Evolutionary conservation across 2,329 filamentous ascomycete genomes (phyloP).

Genomic region (Septoria linicola): DNA sequence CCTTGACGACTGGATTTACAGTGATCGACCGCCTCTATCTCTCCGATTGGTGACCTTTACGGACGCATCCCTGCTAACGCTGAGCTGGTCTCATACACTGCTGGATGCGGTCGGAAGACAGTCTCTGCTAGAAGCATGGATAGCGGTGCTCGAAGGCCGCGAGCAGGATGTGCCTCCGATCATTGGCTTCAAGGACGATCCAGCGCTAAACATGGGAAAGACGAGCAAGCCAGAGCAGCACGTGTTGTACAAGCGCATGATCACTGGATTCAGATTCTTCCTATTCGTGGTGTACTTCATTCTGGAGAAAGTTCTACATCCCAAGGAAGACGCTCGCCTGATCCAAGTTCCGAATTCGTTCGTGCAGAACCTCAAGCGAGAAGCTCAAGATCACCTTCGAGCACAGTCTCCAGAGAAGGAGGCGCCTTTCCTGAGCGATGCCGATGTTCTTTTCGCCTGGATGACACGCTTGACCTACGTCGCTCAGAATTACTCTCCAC

Average conservation of each 20-base stretch:
- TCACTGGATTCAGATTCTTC: conserved; percentile 11
- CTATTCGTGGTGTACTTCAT: conserved; percentile 19
- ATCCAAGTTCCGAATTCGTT: conserved; percentile 21
- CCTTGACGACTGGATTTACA: conserved; percentile 17
- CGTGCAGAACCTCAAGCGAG: conserved; percentile 21
- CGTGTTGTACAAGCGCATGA: conserved; percentile 16
- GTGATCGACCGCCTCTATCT: conserved; percentile 28
- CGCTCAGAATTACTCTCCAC: background rate
- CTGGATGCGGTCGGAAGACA: conserved; percentile 29
- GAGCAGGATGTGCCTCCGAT: conserved; percentile 24
- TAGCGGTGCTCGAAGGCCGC: conserved; percentile 28
- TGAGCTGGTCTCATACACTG: conserved; percentile 31
- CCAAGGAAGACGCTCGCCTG: conserved; percentile 3
- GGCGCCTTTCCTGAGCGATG: conserved; percentile 27
- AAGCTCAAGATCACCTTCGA: conserved; percentile 22
- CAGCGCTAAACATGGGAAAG: conserved; percentile 24
- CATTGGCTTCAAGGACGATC: conserved; percentile 29
- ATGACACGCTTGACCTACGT: conserved; percentile 14
- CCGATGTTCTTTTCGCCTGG: conserved; percentile 33
- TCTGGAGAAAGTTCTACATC: conserved; percentile 9
- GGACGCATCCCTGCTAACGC: conserved; percentile 31
- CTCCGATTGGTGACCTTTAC: conserved; percentile 24
- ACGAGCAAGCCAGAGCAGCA: conserved; percentile 21
- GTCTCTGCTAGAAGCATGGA: conserved; percentile 29
- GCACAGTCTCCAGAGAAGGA: conserved; percentile 14